Percentiles rank a stretch among this genome's conserved stretches.
Evolutionary conservation across 768 basidiomycete genomes (phyloP).

Genomic region (Suillus occidentalis): DNA sequence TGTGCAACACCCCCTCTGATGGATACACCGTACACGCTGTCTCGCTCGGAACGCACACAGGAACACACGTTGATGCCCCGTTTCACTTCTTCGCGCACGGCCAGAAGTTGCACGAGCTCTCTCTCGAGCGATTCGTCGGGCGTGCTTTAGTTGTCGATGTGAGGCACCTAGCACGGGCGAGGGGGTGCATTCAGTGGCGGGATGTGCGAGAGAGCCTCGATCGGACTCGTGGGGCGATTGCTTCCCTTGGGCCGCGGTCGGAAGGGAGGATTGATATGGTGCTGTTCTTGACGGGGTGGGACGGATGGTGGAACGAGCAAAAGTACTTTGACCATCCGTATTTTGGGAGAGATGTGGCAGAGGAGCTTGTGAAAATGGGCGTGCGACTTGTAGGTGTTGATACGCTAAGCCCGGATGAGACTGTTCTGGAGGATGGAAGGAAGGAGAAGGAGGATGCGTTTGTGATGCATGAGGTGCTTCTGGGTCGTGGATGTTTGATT

Average conservation of each 20-base stretch:
- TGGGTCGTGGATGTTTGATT: constrained; percentile 64
- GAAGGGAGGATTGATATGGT: constrained; percentile 40
- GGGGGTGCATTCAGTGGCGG: constrained; percentile 57
- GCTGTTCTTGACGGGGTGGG: constrained; percentile 71
- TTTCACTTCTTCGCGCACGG: constrained; percentile 67
- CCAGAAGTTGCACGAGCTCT: constrained; percentile 56
- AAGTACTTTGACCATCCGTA: constrained; percentile 66
- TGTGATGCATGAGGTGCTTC: constrained; percentile 56
- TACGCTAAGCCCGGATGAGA: constrained; percentile 68
- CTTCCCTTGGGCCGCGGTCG: constrained; percentile 23
- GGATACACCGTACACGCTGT: constrained; percentile 36
- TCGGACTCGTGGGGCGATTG: not conserved
- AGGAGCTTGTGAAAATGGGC: constrained; percentile 47
- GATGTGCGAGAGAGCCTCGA: constrained; percentile 12
- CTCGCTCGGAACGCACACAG: constrained; percentile 66
- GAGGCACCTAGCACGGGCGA: constrained; percentile 37
- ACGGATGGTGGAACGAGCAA: constrained; percentile 47
- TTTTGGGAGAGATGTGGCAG: constrained; percentile 54
- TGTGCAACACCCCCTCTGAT: constrained; percentile 17
- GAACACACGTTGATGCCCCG: constrained; percentile 81
- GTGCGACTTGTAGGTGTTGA: constrained; percentile 63
- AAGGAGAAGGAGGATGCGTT: constrained; percentile 31
- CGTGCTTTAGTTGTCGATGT: constrained; percentile 59
- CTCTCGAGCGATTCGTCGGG: constrained; percentile 52
- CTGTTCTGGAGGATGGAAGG: constrained; percentile 22